phyloP scores from a whole-genome alignment of 805 yeast species.

The Blastobotrys parvus region DNA sequence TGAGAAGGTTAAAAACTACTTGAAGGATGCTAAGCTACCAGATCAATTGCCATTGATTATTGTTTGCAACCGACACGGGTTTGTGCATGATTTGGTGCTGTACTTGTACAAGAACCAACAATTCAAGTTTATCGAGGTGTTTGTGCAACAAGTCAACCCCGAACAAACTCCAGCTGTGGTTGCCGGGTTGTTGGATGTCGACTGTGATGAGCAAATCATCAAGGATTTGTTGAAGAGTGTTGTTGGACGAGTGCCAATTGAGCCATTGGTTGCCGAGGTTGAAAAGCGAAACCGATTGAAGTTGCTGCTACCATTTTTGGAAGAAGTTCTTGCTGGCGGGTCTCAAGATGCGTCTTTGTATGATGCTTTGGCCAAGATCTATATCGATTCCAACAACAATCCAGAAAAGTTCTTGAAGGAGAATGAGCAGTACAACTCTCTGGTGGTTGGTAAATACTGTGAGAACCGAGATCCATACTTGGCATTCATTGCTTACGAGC shows the following conservation, averaged over 20 bases:
- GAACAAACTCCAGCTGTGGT: conserved; percentile 92
- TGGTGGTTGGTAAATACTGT: conserved; percentile 94
- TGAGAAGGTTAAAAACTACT: conserved; percentile 93
- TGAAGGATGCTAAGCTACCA: conserved; percentile 87
- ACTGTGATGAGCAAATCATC: conserved; percentile 87
- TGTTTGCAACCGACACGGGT: conserved; percentile 88
- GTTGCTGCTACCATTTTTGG: conserved; percentile 85
- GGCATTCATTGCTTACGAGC: conserved; percentile 95
- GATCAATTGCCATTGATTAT: conserved; percentile 95
- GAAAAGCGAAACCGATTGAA: conserved; percentile 94
- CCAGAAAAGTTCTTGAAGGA: conserved; percentile 96
- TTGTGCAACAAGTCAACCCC: conserved; percentile 96
- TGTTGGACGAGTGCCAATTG: conserved; percentile 89
- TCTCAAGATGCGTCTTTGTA: conserved; percentile 83
- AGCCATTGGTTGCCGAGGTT: conserved; percentile 83
- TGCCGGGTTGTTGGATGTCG: conserved; percentile 94
- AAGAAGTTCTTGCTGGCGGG: conserved; percentile 74
- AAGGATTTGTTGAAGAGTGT: conserved; percentile 75
- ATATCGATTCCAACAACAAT: conserved; percentile 94
- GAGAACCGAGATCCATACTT: conserved; percentile 98
- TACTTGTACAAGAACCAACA: conserved; percentile 92
- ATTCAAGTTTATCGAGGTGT: conserved; percentile 94
- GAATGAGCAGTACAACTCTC: conserved; percentile 83
- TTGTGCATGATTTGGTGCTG: conserved; percentile 86
- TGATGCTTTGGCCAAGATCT: conserved; percentile 94